phyloP scores from a whole-genome alignment of 208 protist genomes.

The Leptomonas seymouri region DNA sequence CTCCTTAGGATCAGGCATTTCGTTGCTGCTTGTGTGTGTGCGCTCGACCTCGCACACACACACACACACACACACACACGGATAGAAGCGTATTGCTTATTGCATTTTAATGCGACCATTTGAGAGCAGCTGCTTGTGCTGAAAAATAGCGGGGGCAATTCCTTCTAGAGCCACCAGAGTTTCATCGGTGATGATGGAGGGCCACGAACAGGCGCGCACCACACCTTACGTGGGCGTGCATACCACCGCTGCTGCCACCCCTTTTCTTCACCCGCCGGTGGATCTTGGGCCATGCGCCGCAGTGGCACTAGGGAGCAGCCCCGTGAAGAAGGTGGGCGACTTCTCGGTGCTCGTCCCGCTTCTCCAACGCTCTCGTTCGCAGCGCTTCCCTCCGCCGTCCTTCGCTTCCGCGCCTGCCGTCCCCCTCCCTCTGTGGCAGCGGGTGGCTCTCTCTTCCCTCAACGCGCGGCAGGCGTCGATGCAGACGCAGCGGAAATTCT shows the following conservation, averaged over 20 bases:
- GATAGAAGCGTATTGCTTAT: too few species aligned
- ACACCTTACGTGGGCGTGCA: background rate
- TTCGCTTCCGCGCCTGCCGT: conserved; percentile 42
- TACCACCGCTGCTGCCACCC: background rate
- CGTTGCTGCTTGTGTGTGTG: background rate
- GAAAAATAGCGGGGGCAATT: too few species aligned
- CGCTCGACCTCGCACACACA: background rate
- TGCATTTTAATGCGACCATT: too few species aligned
- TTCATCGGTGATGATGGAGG: background rate
- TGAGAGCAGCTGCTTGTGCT: too few species aligned
- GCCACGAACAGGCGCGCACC: background rate
- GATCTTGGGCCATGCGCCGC: background rate
- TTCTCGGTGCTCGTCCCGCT: conserved; percentile 27
- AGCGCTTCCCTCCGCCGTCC: conserved; percentile 37
- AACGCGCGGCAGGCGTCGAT: conserved; percentile 19
- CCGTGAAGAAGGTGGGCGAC: background rate
- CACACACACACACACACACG: background rate
- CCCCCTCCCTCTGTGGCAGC: conserved; percentile 70
- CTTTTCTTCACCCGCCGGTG: background rate
- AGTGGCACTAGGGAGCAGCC: background rate
- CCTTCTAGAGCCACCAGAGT: too few species aligned
- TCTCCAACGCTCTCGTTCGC: conserved; percentile 24
- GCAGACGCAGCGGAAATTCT: conserved; percentile 28
- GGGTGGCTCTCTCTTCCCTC: conserved; percentile 56
- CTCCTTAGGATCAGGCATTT: background rate